Base-by-base conservation (phyloP, 768 basidiomycete genomes). In the Mycena sanguinolenta region DNA sequence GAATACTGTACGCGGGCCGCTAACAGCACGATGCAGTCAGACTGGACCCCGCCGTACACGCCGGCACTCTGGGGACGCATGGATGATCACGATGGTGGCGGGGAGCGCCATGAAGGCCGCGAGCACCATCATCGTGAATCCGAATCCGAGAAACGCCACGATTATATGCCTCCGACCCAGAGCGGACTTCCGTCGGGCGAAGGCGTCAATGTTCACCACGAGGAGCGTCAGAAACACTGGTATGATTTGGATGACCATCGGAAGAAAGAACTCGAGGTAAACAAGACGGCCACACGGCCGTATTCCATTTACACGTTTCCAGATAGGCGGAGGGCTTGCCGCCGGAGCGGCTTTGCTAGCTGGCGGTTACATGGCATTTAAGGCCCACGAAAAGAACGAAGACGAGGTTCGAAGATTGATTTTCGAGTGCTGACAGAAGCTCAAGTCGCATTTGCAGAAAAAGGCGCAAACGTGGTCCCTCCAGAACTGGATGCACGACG, bases 31-130 rank as follows among this genome's bases (percentile, higher is more conserved):
- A 54, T 36, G 25, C 60, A 94, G 91, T 71, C 83, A 30, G 91
- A 92, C 72, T 95, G 93, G 93, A 79, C 89, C 28, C 93, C 93
- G 5, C 71, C 82, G 4, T 68, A 79, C 16, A 88, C 88, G 2
- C 91, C 92, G 42, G 90, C 91, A 13, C 84, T 94, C 36, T 94
- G 92, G 92, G 91, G 88, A 53, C 85, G 83, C 52, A 63, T 89
- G 28, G 80, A 81, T 25, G 85, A 82, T 32, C 68, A 78, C 30
- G 77, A 78, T 42, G 67, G 65, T 38, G 76, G 72, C 21, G 65
- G 77, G 25, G 71, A 79, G 32, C 72, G 79, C 8, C 74, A 80
- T 46, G 75, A 80, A 39, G 39, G 13, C 75, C 79, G 10, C 66
- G 72, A 59, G 27, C 10, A 34, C 9, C 73, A 80, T 13, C 77